Evolutionary conservation across 1,284 basidiomycete genomes (phyloP), one percentile per base, ranked within the genome.

Genomic region (Leucoagaricus sp.): DNA sequence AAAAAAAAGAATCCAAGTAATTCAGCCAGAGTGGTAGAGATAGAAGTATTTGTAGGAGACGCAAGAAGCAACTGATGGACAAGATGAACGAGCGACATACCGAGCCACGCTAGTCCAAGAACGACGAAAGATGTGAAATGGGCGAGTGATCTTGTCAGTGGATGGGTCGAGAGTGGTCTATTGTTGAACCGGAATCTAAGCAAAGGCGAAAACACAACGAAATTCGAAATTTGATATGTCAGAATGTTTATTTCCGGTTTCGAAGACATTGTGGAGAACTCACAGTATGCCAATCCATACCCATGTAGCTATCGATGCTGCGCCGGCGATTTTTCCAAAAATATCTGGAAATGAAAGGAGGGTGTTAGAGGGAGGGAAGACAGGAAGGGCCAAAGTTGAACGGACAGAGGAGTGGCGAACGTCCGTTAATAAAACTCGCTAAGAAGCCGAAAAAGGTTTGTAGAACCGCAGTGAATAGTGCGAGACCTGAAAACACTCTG

Each of bases 221-320:
- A n/a, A n/a, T n/a, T n/a, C n/a, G n/a, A n/a, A n/a, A n/a, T n/a
- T n/a, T n/a, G n/a, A n/a, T n/a, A n/a, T n/a, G n/a, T n/a, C n/a
- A n/a, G n/a, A n/a, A n/a, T n/a, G n/a, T n/a, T 53, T 38, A n/a
- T 26, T 54, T 33, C 25, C 50, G 51, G 33, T 26, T 17, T 28
- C 7, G 26, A 17, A 25, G 26, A n/a, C 42, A 50, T 50, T 31
- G 45, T 36, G 8, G n/a, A n/a, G 56, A 17, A 55, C 67, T 59
- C 47, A 71, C 69, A 70, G 56, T 17, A 70, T 58, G 0, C 61
- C 62, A 41, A 69, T 62, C 68, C 69, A 69, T n/a, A 69, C 55
- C 67, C 69, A 69, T 17, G 68, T 69, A 29, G 57, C 60, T 12
- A 69, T 59, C 8, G 69, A 66, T n/a, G 66, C 34, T 3, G 58